Evolutionary conservation across 2,329 filamentous ascomycete species (phyloP).

Genomic region (Sordariomycetes sp.): DNA sequence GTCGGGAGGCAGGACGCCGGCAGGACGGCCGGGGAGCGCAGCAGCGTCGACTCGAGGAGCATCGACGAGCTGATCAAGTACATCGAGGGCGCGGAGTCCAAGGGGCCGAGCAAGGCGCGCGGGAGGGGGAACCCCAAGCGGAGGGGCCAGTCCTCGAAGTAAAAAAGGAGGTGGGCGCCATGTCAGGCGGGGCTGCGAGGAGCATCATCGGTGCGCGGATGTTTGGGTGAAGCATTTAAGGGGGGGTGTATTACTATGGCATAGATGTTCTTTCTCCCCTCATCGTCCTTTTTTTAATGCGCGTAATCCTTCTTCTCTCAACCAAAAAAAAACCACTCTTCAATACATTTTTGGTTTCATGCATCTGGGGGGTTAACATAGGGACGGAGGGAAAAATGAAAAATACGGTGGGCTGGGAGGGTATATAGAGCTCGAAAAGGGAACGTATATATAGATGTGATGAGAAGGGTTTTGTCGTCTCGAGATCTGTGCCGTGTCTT

Average conservation of each 20-base stretch:
- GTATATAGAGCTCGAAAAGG: background rate
- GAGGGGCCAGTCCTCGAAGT: conserved; percentile 21
- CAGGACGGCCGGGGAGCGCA: conserved; percentile 11
- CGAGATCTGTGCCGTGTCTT: no score
- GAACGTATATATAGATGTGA: background rate
- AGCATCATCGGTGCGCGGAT: background rate
- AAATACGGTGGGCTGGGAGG: background rate
- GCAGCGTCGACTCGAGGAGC: conserved; percentile 60
- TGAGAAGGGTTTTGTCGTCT: background rate
- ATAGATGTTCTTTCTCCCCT: conserved; percentile 2
- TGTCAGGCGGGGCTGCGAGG: background rate
- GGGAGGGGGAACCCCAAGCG: conserved; percentile 43
- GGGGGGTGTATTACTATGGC: background rate
- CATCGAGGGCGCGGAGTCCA: conserved; percentile 66
- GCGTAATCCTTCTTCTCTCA: background rate
- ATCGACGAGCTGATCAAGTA: conserved; percentile 91
- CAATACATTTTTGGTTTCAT: background rate
- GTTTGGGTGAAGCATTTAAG: background rate
- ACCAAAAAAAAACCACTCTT: background rate
- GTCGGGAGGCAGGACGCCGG: conserved; percentile 17
- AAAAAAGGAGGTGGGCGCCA: background rate
- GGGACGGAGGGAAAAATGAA: background rate
- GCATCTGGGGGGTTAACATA: background rate
- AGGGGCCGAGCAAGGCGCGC: conserved; percentile 46
- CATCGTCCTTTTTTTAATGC: background rate